Conservation (phyloP, 2,329 filamentous ascomycete genomes). For the Plenodomus biglobosus region DNA sequence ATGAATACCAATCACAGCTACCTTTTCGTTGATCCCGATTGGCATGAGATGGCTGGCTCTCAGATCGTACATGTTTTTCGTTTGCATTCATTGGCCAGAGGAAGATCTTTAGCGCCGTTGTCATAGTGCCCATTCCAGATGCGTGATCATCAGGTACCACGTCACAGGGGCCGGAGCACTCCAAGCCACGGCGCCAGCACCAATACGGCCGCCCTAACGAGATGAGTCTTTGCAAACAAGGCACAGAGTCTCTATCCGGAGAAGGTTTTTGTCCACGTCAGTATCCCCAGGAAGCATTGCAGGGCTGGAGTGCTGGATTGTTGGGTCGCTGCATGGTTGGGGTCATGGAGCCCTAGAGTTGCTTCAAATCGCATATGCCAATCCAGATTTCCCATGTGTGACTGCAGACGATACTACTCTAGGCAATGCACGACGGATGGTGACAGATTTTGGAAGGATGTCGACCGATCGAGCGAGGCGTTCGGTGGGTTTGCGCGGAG, state of each 20-base stretch:
- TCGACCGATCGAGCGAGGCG: slow-evolving; percentile 14
- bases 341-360: not conserved
- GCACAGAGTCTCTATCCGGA: slow-evolving; percentile 1
- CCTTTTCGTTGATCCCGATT: not conserved
- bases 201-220: slow-evolving; percentile 1
- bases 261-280: too few species aligned
- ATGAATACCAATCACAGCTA: not conserved
- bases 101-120: slow-evolving; percentile 11
- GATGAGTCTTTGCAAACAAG: slow-evolving; percentile 1
- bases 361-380: not conserved
- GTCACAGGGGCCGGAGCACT: slow-evolving; percentile 14
- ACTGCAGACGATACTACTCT: not conserved
- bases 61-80: not conserved
- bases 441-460: not conserved
- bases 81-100: not conserved
- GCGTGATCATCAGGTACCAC: slow-evolving; percentile 8
- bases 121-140: slow-evolving; percentile 6
- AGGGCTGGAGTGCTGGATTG: too few species aligned
- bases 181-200: slow-evolving; percentile 17
- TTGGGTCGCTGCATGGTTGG: too few species aligned
- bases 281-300: too few species aligned
- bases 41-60: not conserved
- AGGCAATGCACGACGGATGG: not conserved
- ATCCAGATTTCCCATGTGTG: not conserved
- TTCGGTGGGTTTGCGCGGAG: slow-evolving; percentile 13